phyloP scores from a whole-genome alignment of 768 basidiomycete species.

The Candolleomyces aberdarensis region DNA sequence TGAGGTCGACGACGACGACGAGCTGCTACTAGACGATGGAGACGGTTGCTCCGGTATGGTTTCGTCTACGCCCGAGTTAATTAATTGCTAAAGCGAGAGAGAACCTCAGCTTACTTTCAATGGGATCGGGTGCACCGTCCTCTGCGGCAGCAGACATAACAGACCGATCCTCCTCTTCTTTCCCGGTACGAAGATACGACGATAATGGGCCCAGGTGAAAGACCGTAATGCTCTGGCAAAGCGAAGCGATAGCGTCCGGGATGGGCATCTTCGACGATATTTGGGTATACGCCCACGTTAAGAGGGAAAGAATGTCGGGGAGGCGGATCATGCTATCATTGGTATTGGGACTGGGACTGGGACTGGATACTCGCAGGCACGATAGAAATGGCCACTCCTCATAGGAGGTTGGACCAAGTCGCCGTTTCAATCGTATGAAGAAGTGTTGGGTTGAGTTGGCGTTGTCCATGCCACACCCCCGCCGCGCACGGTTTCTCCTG shows the following conservation, averaged over 20 bases:
- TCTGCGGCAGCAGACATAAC: neutral
- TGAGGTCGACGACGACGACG: neutral
- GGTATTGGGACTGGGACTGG: neutral
- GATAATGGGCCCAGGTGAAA: neutral
- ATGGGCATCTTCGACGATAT: neutral
- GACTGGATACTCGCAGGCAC: neutral
- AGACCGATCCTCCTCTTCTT: neutral
- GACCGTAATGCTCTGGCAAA: slow-evolving; percentile 4
- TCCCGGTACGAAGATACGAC: neutral
- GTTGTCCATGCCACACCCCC: too few relatives aligned
- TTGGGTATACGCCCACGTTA: neutral
- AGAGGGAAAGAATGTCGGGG: neutral
- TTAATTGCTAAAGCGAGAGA: neutral
- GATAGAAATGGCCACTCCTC: neutral
- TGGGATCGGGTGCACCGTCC: neutral
- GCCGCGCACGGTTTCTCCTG: too few relatives aligned
- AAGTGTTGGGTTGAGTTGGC: too few relatives aligned
- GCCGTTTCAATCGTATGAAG: too few relatives aligned
- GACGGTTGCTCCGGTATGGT: too few relatives aligned
- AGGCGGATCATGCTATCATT: too few relatives aligned
- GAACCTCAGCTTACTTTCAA: neutral
- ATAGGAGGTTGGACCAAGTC: too few relatives aligned
- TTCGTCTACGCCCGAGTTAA: too few relatives aligned
- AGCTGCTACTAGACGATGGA: neutral
- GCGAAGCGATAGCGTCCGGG: neutral